Conservation (phyloP, 345 rosid species). For the Murraya koenigii region DNA sequence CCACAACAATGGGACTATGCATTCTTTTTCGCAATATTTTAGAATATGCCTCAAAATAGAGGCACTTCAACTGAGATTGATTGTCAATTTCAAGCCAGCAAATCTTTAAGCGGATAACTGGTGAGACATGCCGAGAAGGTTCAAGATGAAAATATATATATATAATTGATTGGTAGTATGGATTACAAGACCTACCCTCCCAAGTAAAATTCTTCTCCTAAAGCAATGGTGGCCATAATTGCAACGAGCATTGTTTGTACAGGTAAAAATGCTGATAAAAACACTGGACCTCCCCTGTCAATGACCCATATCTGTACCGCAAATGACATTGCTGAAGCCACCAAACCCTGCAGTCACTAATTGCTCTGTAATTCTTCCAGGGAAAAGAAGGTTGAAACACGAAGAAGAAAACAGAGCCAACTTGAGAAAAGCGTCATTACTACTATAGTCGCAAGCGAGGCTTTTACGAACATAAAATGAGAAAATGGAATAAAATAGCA, state of each 20-base stretch:
- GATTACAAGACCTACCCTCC: constrained; percentile 47
- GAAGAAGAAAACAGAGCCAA: not conserved
- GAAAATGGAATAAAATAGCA: not conserved
- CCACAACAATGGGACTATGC: not conserved
- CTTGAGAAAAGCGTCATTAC: not conserved
- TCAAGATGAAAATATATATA: not conserved
- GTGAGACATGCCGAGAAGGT: not conserved
- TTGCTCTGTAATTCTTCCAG: not conserved
- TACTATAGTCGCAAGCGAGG: not conserved
- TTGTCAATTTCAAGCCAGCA: not conserved
- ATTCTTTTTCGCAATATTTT: not conserved
- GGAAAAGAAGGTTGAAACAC: not conserved
- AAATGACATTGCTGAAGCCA: constrained; percentile 66
- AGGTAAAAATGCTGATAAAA: constrained; percentile 62
- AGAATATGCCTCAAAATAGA: not conserved
- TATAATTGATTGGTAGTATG: not conserved
- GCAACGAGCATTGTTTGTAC: constrained; percentile 64
- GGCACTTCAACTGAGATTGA: not conserved
- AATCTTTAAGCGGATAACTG: too few species aligned
- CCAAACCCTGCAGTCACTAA: constrained; percentile 35
- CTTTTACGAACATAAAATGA: not conserved
- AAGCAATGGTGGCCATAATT: constrained; percentile 43
- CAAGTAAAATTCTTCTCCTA: constrained; percentile 62
- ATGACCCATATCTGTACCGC: constrained; percentile 62
- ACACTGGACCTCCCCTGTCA: constrained; percentile 62